Conservation (phyloP, 345 rosid species). For the Gossypium stocksii region DNA sequence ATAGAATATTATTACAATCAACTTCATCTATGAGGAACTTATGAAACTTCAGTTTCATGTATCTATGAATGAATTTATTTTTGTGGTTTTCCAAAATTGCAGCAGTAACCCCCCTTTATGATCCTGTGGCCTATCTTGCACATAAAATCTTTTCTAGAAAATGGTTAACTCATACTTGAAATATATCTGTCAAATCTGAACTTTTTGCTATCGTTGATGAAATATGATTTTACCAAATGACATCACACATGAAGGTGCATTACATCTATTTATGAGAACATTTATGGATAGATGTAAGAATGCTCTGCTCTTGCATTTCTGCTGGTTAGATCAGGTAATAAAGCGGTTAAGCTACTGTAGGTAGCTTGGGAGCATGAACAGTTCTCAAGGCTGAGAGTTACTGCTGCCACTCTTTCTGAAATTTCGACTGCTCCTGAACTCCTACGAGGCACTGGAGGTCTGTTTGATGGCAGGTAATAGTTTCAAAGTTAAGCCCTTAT, state of each 20-base stretch:
- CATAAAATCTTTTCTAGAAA: background rate
- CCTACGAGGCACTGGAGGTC: slow-evolving; percentile 74
- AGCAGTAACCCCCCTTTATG: background rate
- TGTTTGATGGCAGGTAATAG: slow-evolving; percentile 68
- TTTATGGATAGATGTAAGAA: background rate
- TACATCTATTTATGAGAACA: background rate
- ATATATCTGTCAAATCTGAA: slow-evolving; percentile 3
- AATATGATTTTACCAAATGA: background rate
- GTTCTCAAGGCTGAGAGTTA: slow-evolving; percentile 86
- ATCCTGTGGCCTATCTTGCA: background rate
- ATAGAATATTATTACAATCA: background rate
- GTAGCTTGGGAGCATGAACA: slow-evolving; percentile 99
- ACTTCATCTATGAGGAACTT: background rate
- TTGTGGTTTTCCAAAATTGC: background rate
- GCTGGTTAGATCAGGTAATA: slow-evolving; percentile 27
- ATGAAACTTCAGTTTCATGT: background rate
- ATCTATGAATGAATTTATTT: background rate
- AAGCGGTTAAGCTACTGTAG: slow-evolving; percentile 44
- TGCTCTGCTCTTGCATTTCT: slow-evolving; percentile 1
- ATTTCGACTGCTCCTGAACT: slow-evolving; percentile 73
- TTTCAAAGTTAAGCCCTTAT: slow-evolving; percentile 8
- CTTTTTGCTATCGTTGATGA: background rate
- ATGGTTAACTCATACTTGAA: background rate
- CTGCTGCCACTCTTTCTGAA: slow-evolving; percentile 91
- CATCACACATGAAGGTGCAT: background rate